Percentiles rank a stretch among this genome's conserved stretches.
Conservation (phyloP, 106 monocot species). For the Narthecium ossifragum region DNA sequence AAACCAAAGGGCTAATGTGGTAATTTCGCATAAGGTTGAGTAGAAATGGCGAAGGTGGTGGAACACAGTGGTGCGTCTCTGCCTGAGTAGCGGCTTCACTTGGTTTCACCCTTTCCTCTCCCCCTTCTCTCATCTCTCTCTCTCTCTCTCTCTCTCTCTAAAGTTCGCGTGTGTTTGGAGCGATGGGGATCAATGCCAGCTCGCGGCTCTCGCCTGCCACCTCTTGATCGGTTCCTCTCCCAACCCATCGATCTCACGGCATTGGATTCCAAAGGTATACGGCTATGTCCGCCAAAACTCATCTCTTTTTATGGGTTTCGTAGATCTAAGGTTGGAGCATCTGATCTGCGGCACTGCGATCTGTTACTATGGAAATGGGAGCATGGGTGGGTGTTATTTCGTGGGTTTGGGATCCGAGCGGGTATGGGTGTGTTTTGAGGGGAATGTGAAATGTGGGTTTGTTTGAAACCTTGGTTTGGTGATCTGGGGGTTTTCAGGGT, state of each 20-base stretch:
- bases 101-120: too few species aligned
- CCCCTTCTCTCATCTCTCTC: background rate
- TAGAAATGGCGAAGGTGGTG: background rate
- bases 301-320: background rate
- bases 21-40: background rate
- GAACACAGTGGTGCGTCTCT: too few species aligned
- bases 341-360: background rate
- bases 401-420: background rate
- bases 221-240: background rate
- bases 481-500: background rate
- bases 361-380: background rate
- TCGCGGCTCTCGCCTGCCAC: background rate
- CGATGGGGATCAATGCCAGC: background rate
- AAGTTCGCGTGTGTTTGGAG: background rate
- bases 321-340: background rate
- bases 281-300: too few species aligned
- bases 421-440: background rate
- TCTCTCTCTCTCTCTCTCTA: background rate
- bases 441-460: background rate
- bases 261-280: background rate
- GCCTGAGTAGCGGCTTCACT: background rate
- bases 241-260: background rate
- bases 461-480: background rate
- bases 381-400: background rate
- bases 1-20: constrained; percentile 3